Evolutionary conservation across 2,329 filamentous ascomycete species (phyloP), one percentile per base, ranked within the genome.

Genomic region (Cyanodermella asteris): DNA sequence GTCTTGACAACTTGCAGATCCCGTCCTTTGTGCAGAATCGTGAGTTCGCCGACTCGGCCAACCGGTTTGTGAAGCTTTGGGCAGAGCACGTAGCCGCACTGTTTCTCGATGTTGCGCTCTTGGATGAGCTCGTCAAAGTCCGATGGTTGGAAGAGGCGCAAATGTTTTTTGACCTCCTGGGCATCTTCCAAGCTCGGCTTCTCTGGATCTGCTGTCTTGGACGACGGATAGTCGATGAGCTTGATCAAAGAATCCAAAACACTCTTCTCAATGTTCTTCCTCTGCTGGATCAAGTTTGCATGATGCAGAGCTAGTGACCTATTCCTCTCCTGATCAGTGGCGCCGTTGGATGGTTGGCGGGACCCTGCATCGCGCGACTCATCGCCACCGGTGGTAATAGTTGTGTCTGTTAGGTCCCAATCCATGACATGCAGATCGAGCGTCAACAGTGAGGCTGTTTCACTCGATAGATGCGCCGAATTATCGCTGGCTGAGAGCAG

Each of bases 111-210:
- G 45, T 91, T 90, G 39, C 87, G 75, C 55, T 97, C 87, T 34
- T 74, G 64, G 31, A 93, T 70, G 24, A 94, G 56, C 34, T 77
- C 74, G 42, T 91, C 80, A 53, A 90, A 91, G 53, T 97, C 84
- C 26, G 64, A 61, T 1, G 82, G 78, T 43, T 84, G 77, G 49
- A 93, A 94, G 21, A 67, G 58, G 7, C 61, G 53, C 13, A 94
- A 52, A 18, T 66, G 61, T 4, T 55, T 42, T 37, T 71, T 69
- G 50, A 94, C 81, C 27, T 53, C 51, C 19, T 50, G 44, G 2
- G 59, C 59, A 43, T 91, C 80, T 16, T 59, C 44, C 1, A 59
- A 40, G 5, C 66, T 56, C 3, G 66, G 64, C 3, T 50, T 44
- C 11, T 51, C 51, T 15, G 64, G 51, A 38, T 61, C 52, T 22